Evolutionary conservation across 169 alveolate species (phyloP).

Genomic region (Theileria orientalis): DNA sequence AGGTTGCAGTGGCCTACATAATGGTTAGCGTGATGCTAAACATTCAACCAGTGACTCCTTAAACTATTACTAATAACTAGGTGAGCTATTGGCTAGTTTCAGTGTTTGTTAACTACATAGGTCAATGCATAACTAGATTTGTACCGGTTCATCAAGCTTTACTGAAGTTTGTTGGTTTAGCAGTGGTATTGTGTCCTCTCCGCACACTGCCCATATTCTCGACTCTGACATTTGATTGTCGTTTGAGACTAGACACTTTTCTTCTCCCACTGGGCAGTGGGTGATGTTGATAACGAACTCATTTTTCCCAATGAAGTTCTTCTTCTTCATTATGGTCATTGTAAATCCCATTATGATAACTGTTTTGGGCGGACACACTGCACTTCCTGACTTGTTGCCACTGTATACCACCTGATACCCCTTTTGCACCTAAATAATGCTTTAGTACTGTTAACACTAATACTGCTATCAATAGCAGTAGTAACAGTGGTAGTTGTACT

Average conservation of each 20-base stretch:
- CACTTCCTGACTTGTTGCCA: slow-evolving; percentile 80
- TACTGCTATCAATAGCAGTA: no score
- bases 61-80: no score
- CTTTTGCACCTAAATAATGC: background rate
- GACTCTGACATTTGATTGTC: slow-evolving; percentile 58
- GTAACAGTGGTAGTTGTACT: no score
- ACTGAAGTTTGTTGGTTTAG: slow-evolving; percentile 67
- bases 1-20: slow-evolving; percentile 32
- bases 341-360: slow-evolving; percentile 79
- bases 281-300: slow-evolving; percentile 33
- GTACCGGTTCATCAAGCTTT: slow-evolving; percentile 12
- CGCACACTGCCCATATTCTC: slow-evolving; percentile 76
- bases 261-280: slow-evolving; percentile 74
- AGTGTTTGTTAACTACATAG: background rate
- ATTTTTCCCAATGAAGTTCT: slow-evolving; percentile 23
- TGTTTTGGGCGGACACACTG: slow-evolving; percentile 76
- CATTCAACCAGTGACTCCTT: background rate
- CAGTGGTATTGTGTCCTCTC: slow-evolving; percentile 68
- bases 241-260: slow-evolving; percentile 74
- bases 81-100: no score
- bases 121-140: no score
- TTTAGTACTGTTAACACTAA: background rate
- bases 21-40: background rate
- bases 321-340: slow-evolving; percentile 18
- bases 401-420: slow-evolving; percentile 69